Percentiles rank a stretch among this genome's conserved stretches.
phyloP scores from a whole-genome alignment of 2,329 filamentous ascomycete genomes.

The Cercospora sp. region DNA sequence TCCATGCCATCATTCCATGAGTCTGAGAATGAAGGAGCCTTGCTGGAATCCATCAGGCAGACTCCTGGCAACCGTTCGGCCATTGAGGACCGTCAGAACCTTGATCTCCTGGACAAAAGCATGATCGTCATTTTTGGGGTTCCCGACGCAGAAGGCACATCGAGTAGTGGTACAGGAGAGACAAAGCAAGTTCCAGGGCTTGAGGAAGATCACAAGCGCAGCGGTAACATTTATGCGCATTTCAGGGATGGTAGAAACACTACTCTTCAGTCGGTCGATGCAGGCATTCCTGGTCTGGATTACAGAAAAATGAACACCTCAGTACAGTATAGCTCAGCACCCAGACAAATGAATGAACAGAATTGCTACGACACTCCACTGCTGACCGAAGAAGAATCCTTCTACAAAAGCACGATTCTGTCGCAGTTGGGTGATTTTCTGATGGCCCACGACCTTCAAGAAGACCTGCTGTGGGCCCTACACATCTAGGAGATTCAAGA shows the following conservation, averaged over 20 bases:
- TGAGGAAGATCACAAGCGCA: not conserved
- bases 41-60: not conserved
- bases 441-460: not conserved
- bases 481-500: slow-evolving; percentile 1
- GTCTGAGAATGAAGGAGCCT: not conserved
- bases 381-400: not conserved
- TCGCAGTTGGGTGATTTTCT: not conserved
- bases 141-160: not conserved
- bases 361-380: not conserved
- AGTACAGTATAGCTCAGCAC: not conserved
- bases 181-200: not conserved
- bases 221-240: not conserved
- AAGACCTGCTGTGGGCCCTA: slow-evolving; percentile 3
- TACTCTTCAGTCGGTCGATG: not conserved
- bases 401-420: not conserved
- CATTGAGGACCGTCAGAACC: not conserved
- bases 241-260: not conserved
- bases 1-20: not conserved
- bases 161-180: not conserved
- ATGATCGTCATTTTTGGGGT: not conserved
- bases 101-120: not conserved
- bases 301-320: not conserved
- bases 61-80: not conserved
- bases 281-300: not conserved
- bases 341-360: not conserved